These are phyloP conservation scores for Microbotryum lychnidis-dioicae DNA, from an alignment of 1,284 basidiomycete genomes.

Conservation along the genomic window DNA sequence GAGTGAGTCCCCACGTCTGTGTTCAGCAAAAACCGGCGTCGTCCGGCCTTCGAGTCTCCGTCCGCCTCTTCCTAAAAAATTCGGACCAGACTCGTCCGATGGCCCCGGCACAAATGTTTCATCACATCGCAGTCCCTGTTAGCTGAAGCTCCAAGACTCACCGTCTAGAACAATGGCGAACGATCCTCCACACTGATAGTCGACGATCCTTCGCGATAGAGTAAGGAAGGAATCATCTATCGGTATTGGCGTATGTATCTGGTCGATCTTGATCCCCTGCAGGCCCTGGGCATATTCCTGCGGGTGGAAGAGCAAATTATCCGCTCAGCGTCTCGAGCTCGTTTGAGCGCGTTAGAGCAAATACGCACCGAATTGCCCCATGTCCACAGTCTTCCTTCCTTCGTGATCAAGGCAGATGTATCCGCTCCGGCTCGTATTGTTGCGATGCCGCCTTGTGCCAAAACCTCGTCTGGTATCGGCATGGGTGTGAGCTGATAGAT, in stretches of 20 bases:
- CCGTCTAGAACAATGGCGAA: slow-evolving; percentile 31
- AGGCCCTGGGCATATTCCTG: slow-evolving; percentile 34
- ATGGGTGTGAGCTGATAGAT: slow-evolving; percentile 16
- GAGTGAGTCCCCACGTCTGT: not conserved
- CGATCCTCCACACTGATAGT: slow-evolving; percentile 31
- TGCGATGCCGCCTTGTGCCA: slow-evolving; percentile 14
- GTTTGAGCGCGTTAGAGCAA: not conserved
- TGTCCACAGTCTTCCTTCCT: slow-evolving; percentile 22
- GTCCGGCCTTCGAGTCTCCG: not conserved
- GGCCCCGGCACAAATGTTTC: slow-evolving; percentile 33
- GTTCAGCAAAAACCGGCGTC: slow-evolving; percentile 2
- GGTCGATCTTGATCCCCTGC: slow-evolving; percentile 47
- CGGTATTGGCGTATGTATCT: slow-evolving; percentile 68
- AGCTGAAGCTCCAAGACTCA: slow-evolving; percentile 6
- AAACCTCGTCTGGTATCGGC: slow-evolving; percentile 10
- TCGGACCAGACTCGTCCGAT: slow-evolving; percentile 15
- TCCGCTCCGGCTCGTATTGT: slow-evolving; percentile 29
- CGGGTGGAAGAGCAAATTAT: not conserved
- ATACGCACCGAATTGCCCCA: slow-evolving; percentile 33
- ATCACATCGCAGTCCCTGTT: slow-evolving; percentile 5
- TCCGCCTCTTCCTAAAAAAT: no score
- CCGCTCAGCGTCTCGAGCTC: no score
- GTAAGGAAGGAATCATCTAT: slow-evolving; percentile 50
- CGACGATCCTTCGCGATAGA: slow-evolving; percentile 15
- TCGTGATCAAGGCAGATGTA: slow-evolving; percentile 27